Evolutionary conservation across 352 stramenopile species (phyloP).

Genomic region (Globisporangium nodosum): DNA sequence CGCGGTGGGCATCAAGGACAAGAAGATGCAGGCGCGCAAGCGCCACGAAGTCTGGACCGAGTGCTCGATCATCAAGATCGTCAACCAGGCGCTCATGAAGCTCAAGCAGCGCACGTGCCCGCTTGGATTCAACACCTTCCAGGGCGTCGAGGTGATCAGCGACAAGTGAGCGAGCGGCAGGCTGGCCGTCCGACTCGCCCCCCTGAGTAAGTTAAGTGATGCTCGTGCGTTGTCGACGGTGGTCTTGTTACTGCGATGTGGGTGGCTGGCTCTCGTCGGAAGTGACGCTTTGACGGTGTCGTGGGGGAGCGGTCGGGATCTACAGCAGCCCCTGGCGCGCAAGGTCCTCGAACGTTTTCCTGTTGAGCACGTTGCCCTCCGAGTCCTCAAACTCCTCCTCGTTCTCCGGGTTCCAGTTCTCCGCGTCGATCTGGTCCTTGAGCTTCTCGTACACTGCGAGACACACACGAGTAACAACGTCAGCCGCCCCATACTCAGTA

Average conservation of each 20-base stretch:
- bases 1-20: slow-evolving; percentile 9
- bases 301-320: neutral
- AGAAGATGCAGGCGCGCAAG: slow-evolving; percentile 13
- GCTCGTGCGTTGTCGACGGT: neutral
- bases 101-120: slow-evolving; percentile 30
- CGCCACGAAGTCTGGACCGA: slow-evolving; percentile 28
- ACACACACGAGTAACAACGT: slow-evolving; percentile 12
- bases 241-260: neutral
- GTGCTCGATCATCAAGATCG: slow-evolving; percentile 23
- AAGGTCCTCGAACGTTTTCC: slow-evolving; percentile 97
- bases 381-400: slow-evolving; percentile 99
- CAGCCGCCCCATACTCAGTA: neutral
- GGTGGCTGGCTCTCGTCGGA: too few relatives aligned
- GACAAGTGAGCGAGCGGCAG: slow-evolving; percentile 2
- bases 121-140: slow-evolving; percentile 39
- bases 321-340: slow-evolving; percentile 96
- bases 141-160: slow-evolving; percentile 25
- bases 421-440: slow-evolving; percentile 90
- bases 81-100: slow-evolving; percentile 14
- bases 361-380: slow-evolving; percentile 97
- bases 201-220: slow-evolving; percentile 3
- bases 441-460: slow-evolving; percentile 94
- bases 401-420: slow-evolving; percentile 91
- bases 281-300: too few relatives aligned
- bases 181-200: neutral